Evolutionary conservation across 768 basidiomycete species (phyloP).

Genomic region (Pisolithus tinctorius): DNA sequence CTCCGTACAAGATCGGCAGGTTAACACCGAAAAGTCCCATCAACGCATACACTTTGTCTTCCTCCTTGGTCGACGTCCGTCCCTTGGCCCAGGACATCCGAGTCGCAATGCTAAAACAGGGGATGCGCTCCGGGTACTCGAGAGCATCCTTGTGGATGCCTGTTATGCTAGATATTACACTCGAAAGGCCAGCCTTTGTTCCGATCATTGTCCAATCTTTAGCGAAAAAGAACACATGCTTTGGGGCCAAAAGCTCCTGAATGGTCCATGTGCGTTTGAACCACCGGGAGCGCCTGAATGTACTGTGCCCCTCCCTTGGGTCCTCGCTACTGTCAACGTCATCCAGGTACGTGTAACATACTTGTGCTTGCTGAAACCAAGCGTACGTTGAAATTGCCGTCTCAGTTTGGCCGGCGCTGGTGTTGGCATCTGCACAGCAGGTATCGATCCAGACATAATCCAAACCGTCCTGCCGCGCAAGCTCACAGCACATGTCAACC

Average conservation of each 20-base stretch:
- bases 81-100: constrained; percentile 11
- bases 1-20: constrained; percentile 13
- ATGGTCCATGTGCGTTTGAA: constrained; percentile 3
- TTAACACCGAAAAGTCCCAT: constrained; percentile 10
- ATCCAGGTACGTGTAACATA: constrained; percentile 11
- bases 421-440: constrained; percentile 11
- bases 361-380: constrained; percentile 11
- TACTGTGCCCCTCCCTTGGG: too few relatives aligned
- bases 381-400: constrained; percentile 10
- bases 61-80: constrained; percentile 10
- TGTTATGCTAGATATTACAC: not conserved
- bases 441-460: constrained; percentile 10
- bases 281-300: constrained; percentile 6
- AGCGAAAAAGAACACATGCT: constrained; percentile 8
- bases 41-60: constrained; percentile 12
- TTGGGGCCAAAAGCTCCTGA: constrained; percentile 8
- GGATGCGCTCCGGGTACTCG: not conserved
- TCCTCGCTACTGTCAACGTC: constrained; percentile 1
- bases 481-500: not conserved
- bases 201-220: constrained; percentile 7
- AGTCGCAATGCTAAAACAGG: constrained; percentile 1
- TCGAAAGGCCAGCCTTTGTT: constrained; percentile 5
- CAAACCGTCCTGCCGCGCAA: constrained; percentile 3
- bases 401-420: constrained; percentile 9
- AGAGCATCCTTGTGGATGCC: constrained; percentile 3